Evolutionary conservation across 2,329 filamentous ascomycete species (phyloP), one percentile per base, ranked within the genome.

Genomic region (Diaporthe sp.): DNA sequence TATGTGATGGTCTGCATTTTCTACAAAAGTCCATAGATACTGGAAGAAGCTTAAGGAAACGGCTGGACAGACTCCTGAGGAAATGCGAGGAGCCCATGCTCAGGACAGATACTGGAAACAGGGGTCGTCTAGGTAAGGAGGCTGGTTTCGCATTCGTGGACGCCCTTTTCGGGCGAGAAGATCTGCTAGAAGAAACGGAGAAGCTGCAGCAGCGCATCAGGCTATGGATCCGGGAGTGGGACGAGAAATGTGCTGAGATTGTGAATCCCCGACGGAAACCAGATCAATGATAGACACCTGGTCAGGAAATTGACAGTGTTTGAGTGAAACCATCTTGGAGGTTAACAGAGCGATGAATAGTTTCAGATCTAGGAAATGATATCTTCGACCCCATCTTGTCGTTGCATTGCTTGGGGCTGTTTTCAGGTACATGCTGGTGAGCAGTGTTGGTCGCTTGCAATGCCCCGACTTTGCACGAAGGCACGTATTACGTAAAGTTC

Each of bases 81-180:
- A n/a, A 10, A 4, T 57, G 54, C 8, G 54, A 33, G 17, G 7
- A 57, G 28, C 8, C 28, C 17, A 57, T 57, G 17, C 92, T 98
- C 81, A 97, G 97, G 86, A 89, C 93, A n/a, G 98, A 96, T 82
- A 96, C 98, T 86, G 90, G 93, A 61, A 82, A 98, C 98, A 97
- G 93, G 96, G 87, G 95, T 94, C 87, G 94, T 93, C 54, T 98
- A 84, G 96, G 96, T 81, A 95, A 95, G 87, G 96, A 95, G 83
- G 95, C 95, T 71, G 97, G 96, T 67, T 93, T 94, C 78, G 95
- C 98, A 86, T 98, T 98, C 81, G 96, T 98, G 80, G 93, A 98
- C 83, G 95, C 95, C 72, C 94, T 99, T 79, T 98, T 98, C 80
- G 96, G 96, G 77, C 92, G 93, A 77, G 96, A 98, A 81, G 91